Base-by-base conservation (phyloP, 169 alveolate genomes). In the Miamiensis avidus region DNA sequence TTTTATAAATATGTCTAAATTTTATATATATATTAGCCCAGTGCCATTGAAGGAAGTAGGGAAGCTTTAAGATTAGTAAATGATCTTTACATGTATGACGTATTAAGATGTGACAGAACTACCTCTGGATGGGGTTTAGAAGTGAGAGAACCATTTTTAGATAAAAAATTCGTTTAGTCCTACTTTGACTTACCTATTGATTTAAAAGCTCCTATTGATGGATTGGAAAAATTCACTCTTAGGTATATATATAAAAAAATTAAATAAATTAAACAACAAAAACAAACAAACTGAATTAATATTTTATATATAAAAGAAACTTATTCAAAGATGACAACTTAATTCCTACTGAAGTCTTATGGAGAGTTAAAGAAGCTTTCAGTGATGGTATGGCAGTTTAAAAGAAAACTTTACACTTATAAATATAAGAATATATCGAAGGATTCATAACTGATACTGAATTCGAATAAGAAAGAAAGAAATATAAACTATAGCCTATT, bases 131-230 rank as follows among this genome's bases (percentile, higher is more conserved):
- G 95, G 94, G 97, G 98, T 1, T 90, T 97, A 0, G 98, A 97
- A 91, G 97, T 96, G 0, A 91, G 99, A 0, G 97, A 93, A 26
- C 99, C 98, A 28, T 97, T 95, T 86, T 92, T 96, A 72, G 98
- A 96, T 74, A 82, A 82, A 30, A 85, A 81, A 73, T 93, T 92
- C 72, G 81, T 96, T 87, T 96, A 96, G 0, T 89, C 81, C 29
- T 49, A 49, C 20, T 49, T 49, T 20, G 69, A 20, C 4, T 49
- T 49, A 49, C 69, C 69, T 49, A 49, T 20, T 49, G 69, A 65
- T 65, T 64, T 78, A 33, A 89, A 89, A 20, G 78, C 76, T 64
- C 92, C 94, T 25, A 94, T n/a, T n/a, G n/a, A 49, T 11, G 20
- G 20, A 49, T 11, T 49, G 20, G 69, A 49, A 49, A 49, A 49